A percentile compares a stretch with the other conserved stretches of the same genome.
Conservation (phyloP, 352 stramenopile genomes). For the Globisporangium nagaii region DNA sequence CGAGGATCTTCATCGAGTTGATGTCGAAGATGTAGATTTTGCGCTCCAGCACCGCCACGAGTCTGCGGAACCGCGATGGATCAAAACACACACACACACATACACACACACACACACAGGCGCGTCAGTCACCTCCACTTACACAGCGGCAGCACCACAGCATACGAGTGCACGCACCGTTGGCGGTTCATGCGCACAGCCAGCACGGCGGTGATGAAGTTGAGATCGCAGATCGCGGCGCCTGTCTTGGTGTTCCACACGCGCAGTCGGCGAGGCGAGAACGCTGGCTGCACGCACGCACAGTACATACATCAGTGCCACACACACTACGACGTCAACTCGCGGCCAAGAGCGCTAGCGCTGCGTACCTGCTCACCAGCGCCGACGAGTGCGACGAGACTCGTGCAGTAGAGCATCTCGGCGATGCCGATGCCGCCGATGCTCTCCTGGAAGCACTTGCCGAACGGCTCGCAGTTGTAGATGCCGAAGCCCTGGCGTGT, state of each 20-base stretch:
- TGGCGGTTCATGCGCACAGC: conserved; percentile 90
- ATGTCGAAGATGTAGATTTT: conserved; percentile 94
- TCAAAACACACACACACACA: neutral
- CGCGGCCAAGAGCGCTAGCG: neutral
- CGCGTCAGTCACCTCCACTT: too few relatives aligned
- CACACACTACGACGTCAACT: neutral
- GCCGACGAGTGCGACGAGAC: conserved; percentile 88
- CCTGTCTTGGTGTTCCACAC: conserved; percentile 92
- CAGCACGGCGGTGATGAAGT: conserved; percentile 88
- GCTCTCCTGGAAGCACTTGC: conserved; percentile 81
- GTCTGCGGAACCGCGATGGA: conserved; percentile 15
- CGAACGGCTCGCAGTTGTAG: conserved; percentile 91
- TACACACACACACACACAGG: neutral
- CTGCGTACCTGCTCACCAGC: conserved; percentile 73
- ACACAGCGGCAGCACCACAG: too few relatives aligned
- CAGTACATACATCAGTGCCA: neutral
- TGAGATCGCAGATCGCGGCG: conserved; percentile 88
- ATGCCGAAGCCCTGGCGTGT: conserved; percentile 84
- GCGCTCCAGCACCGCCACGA: conserved; percentile 84
- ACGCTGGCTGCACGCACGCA: conserved; percentile 81
- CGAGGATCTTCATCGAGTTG: conserved; percentile 91
- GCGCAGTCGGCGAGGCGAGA: conserved; percentile 85
- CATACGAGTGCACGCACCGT: too few relatives aligned
- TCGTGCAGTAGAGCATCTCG: conserved; percentile 93
- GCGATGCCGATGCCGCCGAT: conserved; percentile 88